These are phyloP conservation scores for Colletotrichum falcatum DNA, from an alignment of 2,329 filamentous ascomycete genomes.

Conservation along the genomic window DNA sequence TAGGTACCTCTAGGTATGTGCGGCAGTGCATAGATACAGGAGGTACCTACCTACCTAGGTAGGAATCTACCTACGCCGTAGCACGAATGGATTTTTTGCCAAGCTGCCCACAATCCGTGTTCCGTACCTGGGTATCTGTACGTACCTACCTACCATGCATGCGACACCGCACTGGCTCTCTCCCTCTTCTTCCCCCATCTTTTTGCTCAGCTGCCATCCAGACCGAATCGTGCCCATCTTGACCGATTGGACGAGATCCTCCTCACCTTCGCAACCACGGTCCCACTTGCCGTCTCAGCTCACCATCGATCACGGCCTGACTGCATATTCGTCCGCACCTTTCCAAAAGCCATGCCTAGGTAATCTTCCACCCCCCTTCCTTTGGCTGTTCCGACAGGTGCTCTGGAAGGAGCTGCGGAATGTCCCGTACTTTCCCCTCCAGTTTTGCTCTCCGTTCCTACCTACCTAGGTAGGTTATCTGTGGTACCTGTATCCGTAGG, in stretches of 20 bases:
- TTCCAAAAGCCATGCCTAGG: neutral
- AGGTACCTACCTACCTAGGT: too few species aligned
- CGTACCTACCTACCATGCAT: slow-evolving; percentile 28
- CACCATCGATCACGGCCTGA: slow-evolving; percentile 14
- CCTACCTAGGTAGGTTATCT: neutral
- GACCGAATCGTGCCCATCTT: slow-evolving; percentile 20
- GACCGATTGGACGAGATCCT: slow-evolving; percentile 28
- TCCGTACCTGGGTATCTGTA: slow-evolving; percentile 5
- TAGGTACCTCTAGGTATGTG: too few species aligned
- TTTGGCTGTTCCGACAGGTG: neutral
- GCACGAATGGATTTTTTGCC: slow-evolving; percentile 4
- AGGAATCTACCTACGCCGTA: too few species aligned
- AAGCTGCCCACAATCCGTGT: slow-evolving; percentile 24
- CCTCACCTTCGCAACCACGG: slow-evolving; percentile 10
- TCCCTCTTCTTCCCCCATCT: neutral
- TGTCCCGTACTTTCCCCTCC: neutral
- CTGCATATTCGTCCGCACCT: neutral
- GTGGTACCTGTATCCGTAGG: neutral
- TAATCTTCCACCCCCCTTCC: neutral
- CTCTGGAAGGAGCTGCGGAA: neutral
- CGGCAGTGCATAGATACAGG: neutral
- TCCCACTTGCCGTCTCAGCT: slow-evolving; percentile 38
- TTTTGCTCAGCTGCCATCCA: slow-evolving; percentile 23
- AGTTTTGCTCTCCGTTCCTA: neutral
- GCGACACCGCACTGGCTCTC: slow-evolving; percentile 13